Percentiles rank a stretch among this genome's conserved stretches.
Evolutionary conservation across 768 basidiomycete species (phyloP).

Genomic region (Amylocystis lapponica): DNA sequence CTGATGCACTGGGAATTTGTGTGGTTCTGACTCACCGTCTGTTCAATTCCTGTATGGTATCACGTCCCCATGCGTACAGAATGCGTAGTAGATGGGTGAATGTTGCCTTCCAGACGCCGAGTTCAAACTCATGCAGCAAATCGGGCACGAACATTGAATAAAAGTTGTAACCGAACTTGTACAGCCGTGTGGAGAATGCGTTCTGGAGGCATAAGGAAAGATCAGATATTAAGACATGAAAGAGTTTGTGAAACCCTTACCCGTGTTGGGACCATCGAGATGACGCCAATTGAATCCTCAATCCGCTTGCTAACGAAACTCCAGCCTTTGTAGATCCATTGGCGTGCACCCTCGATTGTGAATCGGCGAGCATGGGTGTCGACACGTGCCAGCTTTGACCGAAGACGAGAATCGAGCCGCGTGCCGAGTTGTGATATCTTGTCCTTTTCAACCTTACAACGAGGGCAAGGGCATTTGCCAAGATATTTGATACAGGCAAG

Average conservation of each 20-base stretch:
- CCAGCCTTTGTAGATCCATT: neutral
- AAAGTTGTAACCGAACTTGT: conserved; percentile 19
- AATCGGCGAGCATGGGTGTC: neutral
- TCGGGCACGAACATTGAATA: conserved; percentile 24
- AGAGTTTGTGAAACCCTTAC: conserved; percentile 10
- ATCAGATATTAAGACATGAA: neutral
- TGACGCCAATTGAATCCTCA: conserved; percentile 7
- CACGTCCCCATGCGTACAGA: conserved; percentile 6
- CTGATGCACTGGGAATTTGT: no score
- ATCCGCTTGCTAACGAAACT: neutral
- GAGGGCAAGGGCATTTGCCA: conserved; percentile 36
- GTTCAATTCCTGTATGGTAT: conserved; percentile 7
- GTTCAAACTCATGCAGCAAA: conserved; percentile 33
- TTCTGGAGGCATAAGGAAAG: conserved; percentile 24
- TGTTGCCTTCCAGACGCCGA: conserved; percentile 28
- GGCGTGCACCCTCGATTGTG: neutral
- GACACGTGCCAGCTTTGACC: neutral
- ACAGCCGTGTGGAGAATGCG: conserved; percentile 24
- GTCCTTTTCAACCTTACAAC: conserved; percentile 26
- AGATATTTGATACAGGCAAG: conserved; percentile 33
- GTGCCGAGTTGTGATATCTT: conserved; percentile 26
- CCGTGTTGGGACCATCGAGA: conserved; percentile 14
- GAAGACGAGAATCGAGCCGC: neutral
- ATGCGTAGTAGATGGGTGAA: conserved; percentile 23
- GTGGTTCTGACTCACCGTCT: conserved; percentile 2